A percentile compares a stretch with the other conserved stretches of the same genome.
phyloP scores from a whole-genome alignment of 768 basidiomycete genomes.

The Leccinum longicurvipes region DNA sequence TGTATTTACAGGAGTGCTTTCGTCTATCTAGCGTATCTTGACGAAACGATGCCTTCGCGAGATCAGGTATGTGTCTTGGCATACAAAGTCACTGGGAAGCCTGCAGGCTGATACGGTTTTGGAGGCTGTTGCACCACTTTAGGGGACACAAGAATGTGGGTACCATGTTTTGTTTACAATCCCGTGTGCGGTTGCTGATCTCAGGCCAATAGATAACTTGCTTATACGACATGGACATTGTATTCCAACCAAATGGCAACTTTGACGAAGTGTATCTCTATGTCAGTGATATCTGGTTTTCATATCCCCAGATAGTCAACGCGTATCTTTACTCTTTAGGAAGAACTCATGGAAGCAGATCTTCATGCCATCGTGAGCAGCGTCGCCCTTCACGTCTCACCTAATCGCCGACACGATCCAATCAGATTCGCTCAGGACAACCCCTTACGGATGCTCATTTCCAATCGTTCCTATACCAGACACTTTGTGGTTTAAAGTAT shows the following conservation, averaged over 20 bases:
- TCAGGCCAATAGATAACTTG: constrained; percentile 74
- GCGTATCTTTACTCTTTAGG: constrained; percentile 46
- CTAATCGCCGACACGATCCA: constrained; percentile 2
- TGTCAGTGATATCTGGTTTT: constrained; percentile 40
- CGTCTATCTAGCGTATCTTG: constrained; percentile 67
- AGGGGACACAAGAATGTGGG: constrained; percentile 96
- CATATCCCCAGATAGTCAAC: neutral
- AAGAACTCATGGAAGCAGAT: constrained; percentile 99
- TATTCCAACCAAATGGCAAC: constrained; percentile 85
- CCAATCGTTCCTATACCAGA: constrained; percentile 97
- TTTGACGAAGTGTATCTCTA: constrained; percentile 97
- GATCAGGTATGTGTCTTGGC: constrained; percentile 61
- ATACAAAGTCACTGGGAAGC: neutral
- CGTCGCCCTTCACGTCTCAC: neutral
- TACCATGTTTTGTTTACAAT: constrained; percentile 22
- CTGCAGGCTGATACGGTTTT: constrained; percentile 14
- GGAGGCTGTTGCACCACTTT: constrained; percentile 92
- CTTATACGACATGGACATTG: constrained; percentile 97
- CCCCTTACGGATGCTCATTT: constrained; percentile 89
- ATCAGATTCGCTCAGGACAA: constrained; percentile 79
- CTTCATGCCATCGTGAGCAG: constrained; percentile 88
- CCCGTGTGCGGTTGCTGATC: constrained; percentile 3
- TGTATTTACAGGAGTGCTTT: constrained; percentile 11
- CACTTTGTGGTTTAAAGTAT: constrained; percentile 96
- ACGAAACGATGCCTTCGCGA: constrained; percentile 96